Percentiles rank a stretch among this genome's conserved stretches.
Conservation (phyloP, 179 eudicot species). For the Monotropa hypopitys region DNA sequence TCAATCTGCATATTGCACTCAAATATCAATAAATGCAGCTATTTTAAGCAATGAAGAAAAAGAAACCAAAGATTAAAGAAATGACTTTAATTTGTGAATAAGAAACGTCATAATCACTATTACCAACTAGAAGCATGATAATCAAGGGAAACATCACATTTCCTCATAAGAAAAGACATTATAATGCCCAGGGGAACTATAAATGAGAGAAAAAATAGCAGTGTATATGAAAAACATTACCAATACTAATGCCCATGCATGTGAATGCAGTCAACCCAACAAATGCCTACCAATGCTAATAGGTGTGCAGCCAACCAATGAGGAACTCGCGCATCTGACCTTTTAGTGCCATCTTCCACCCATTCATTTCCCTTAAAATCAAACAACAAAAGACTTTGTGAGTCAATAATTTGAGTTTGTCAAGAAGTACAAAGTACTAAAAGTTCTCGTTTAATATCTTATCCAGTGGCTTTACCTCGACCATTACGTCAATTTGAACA, state of each 20-base stretch:
- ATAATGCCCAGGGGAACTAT: neutral
- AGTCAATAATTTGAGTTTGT: neutral
- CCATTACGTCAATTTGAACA: slow-evolving; percentile 61
- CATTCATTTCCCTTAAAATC: slow-evolving; percentile 26
- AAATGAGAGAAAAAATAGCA: neutral
- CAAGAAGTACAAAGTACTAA: neutral
- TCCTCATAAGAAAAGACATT: neutral
- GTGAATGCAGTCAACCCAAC: slow-evolving; percentile 3
- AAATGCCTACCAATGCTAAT: slow-evolving; percentile 44
- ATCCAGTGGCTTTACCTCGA: slow-evolving; percentile 41
- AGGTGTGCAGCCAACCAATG: slow-evolving; percentile 50
- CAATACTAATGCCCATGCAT: neutral
- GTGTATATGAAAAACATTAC: neutral
- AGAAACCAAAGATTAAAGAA: neutral
- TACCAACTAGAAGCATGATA: slow-evolving; percentile 1
- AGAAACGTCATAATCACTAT: neutral
- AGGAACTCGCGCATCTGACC: slow-evolving; percentile 16
- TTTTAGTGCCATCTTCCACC: slow-evolving; percentile 8
- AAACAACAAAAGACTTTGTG: slow-evolving; percentile 3
- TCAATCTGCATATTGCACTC: slow-evolving; percentile 46
- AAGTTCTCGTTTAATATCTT: neutral
- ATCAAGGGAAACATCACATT: neutral
- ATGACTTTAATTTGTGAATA: neutral
- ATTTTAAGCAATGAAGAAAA: neutral
- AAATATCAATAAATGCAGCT: neutral